phyloP scores from a whole-genome alignment of 306 rosid species.

The Sesbania bispinosa region DNA sequence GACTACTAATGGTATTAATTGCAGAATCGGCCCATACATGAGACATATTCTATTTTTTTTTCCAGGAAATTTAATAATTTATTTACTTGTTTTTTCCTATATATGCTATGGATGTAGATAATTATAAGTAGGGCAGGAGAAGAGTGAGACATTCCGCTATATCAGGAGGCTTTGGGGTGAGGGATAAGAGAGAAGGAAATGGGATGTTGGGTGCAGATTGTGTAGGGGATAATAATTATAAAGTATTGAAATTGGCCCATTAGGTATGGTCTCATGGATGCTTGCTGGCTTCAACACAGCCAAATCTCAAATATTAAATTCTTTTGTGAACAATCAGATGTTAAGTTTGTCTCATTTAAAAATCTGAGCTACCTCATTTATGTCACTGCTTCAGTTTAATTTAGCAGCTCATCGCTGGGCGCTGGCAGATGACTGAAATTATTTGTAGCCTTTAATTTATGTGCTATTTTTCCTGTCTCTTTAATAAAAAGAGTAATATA shows the following conservation, averaged over 20 bases:
- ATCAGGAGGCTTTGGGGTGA: neutral
- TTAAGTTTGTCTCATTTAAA: slow-evolving; percentile 23
- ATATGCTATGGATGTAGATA: neutral
- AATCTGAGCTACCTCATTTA: slow-evolving; percentile 10
- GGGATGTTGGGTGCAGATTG: neutral
- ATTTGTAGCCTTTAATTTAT: neutral
- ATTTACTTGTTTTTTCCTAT: neutral
- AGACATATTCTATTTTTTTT: neutral
- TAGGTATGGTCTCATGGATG: neutral
- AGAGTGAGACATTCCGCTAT: neutral
- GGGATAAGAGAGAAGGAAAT: neutral
- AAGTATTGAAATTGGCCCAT: neutral
- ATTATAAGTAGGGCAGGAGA: neutral
- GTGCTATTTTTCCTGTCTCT: neutral
- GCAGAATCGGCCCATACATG: neutral
- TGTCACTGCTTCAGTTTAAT: neutral
- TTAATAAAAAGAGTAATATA: no score
- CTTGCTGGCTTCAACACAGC: neutral
- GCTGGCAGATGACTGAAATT: neutral
- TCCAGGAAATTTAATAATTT: neutral
- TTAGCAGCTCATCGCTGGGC: neutral
- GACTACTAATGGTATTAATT: no score
- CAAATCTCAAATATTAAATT: neutral
- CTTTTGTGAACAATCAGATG: neutral
- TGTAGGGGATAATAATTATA: neutral